Base-by-base conservation (phyloP, 2,329 filamentous ascomycete genomes). In the Colletotrichum musicola region DNA sequence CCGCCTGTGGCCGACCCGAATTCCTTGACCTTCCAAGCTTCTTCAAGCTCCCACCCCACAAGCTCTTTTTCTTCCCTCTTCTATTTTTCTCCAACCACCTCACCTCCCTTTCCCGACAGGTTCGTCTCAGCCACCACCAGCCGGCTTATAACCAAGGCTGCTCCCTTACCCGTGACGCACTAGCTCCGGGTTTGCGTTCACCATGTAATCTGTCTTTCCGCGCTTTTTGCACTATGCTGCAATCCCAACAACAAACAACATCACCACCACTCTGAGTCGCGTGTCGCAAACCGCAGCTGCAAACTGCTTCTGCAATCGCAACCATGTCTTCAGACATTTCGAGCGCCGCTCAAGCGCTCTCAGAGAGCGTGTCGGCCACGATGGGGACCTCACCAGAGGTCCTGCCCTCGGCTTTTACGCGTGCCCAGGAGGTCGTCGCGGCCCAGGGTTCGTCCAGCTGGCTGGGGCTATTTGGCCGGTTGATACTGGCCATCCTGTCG, bases 401-500 rank as follows among this genome's bases (percentile, higher is more conserved):
- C 20, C 70, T 82, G 54, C 76, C 81, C 27, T 79, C 82, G 49
- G 79, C 79, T 68, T 76, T 85, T 73, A 82, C 72, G 72, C 75
- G 74, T 38, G 78, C 78, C 30, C 74, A 77, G 72, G 74, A 79
- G 70, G 76, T 81, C 64, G 77, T 77, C 50, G 75, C 78, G 69
- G 74, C 76, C 47, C 78, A 82, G 69, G 75, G 79, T 70, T 79
- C 83, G 3, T 81, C 80, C 16, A 85, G 87, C 50, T 90, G 88
- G 88, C 81, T 90, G 53, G 86, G 88, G 22, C 77, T 88, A 60
- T 78, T 90, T 62, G 88, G 84, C 20, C 83, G 84, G 76, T 74
- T 89, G 71, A 81, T 88, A n/a, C 77, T 90, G 68, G 82, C 81
- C 71, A 75, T 86, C 47, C 79, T 91, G 64, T 88, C 88, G 62